Evolutionary conservation across 2,329 filamentous ascomycete species (phyloP).

Genomic region (Verticillium zaregamsianum): DNA sequence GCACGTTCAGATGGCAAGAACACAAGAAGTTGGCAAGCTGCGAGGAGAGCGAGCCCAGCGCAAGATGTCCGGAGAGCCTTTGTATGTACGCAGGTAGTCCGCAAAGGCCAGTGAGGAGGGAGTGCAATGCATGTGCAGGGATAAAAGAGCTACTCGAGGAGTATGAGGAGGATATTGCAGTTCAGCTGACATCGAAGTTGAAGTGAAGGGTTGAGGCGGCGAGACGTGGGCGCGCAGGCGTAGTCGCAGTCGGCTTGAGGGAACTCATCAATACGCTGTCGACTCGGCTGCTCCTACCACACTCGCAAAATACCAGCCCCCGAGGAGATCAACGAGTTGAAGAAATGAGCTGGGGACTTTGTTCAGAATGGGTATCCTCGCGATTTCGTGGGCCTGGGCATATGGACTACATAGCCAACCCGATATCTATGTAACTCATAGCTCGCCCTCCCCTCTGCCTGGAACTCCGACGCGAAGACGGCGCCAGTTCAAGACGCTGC

Average conservation of each 20-base stretch:
- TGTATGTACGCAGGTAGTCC: constrained; percentile 32
- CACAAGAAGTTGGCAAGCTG: constrained; percentile 32
- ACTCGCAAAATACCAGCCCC: too few relatives aligned
- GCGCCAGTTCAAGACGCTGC: neutral
- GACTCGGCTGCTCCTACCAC: neutral
- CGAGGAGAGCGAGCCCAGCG: constrained; percentile 23
- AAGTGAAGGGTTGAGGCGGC: neutral
- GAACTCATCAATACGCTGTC: too few relatives aligned
- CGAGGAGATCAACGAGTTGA: neutral
- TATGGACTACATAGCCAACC: neutral
- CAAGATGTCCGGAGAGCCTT: constrained; percentile 25
- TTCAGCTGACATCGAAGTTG: neutral
- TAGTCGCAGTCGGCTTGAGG: neutral
- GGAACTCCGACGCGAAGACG: neutral
- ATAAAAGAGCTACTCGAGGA: constrained; percentile 22
- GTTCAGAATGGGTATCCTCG: neutral
- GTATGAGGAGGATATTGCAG: constrained; percentile 11
- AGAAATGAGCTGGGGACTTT: neutral
- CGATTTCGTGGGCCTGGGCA: neutral
- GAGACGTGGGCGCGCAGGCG: too few relatives aligned
- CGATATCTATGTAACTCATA: neutral
- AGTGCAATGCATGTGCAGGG: constrained; percentile 25
- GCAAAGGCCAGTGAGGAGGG: constrained; percentile 23
- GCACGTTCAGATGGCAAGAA: constrained; percentile 25
- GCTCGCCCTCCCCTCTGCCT: neutral